Conservation (phyloP, 306 rosid genomes). For the Cyclanthera cordifolia region DNA sequence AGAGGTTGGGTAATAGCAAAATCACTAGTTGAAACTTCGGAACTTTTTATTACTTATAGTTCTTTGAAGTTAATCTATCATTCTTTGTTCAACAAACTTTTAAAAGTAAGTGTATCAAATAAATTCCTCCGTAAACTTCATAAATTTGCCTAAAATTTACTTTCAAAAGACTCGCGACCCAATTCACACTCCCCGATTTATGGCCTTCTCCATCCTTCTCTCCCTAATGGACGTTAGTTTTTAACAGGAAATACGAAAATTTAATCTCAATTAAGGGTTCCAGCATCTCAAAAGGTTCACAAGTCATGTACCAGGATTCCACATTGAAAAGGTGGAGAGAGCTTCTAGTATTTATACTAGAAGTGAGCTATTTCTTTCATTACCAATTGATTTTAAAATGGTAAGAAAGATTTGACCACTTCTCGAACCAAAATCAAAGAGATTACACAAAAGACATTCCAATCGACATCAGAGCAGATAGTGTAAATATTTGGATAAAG, state of each 20-base stretch:
- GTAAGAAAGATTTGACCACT: not conserved
- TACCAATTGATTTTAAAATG: too few relatives aligned
- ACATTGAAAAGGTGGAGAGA: too few relatives aligned
- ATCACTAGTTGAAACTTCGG: not conserved
- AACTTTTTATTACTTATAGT: not conserved
- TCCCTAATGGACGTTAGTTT: too few relatives aligned
- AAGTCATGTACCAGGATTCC: not conserved
- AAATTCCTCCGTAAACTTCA: not conserved
- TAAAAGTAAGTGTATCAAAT: not conserved
- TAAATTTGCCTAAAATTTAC: not conserved
- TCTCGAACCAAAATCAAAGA: not conserved
- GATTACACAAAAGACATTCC: not conserved
- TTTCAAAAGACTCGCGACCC: not conserved
- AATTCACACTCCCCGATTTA: not conserved
- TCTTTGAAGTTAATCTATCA: not conserved
- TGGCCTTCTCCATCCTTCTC: too few relatives aligned
- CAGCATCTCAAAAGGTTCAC: not conserved
- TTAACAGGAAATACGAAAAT: too few relatives aligned
- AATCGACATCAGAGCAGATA: not conserved
- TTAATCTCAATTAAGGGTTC: too few relatives aligned
- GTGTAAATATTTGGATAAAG: not conserved
- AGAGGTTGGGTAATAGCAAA: not conserved
- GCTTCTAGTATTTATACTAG: too few relatives aligned
- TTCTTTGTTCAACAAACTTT: not conserved
- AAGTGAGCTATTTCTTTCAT: too few relatives aligned